These are phyloP conservation scores for Puccinellia tenuiflora DNA, from an alignment of 176 grass and related monocot species.

Conservation along the genomic window DNA sequence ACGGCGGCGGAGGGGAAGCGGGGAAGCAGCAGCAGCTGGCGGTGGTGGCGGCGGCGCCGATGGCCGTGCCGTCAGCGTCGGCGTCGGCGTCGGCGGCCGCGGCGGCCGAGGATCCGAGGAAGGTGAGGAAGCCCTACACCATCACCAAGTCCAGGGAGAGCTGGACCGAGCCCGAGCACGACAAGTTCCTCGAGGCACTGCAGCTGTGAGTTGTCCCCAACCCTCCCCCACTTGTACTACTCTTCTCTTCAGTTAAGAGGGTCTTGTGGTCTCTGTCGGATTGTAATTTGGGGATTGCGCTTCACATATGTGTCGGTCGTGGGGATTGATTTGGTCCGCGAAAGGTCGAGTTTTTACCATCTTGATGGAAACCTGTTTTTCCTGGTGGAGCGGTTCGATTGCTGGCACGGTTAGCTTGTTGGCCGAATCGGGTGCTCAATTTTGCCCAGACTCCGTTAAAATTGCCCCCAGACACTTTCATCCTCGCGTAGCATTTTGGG, in stretches of 20 bases:
- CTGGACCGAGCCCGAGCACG: constrained; percentile 79
- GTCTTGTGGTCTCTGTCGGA: too few relatives aligned
- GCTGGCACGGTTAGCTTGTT: background rate
- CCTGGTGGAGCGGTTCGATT: background rate
- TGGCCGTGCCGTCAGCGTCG: constrained; percentile 16
- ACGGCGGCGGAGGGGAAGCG: background rate
- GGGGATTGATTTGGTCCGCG: background rate
- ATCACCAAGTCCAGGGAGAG: constrained; percentile 80
- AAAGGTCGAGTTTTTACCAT: too few relatives aligned
- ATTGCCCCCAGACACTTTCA: background rate
- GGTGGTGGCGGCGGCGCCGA: constrained; percentile 21
- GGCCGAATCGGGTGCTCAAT: too few relatives aligned
- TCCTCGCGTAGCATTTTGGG: background rate
- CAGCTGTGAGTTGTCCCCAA: constrained; percentile 62
- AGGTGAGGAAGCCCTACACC: constrained; percentile 73
- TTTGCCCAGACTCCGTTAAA: too few relatives aligned
- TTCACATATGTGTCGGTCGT: too few relatives aligned
- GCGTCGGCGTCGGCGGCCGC: background rate
- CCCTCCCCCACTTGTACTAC: too few relatives aligned
- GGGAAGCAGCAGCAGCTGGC: constrained; percentile 2
- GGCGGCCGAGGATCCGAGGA: constrained; percentile 27
- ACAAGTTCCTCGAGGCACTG: constrained; percentile 76
- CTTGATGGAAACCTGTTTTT: background rate
- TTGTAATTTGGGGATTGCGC: too few relatives aligned
- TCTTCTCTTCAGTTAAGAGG: too few relatives aligned